Conservation (phyloP, 2,329 filamentous ascomycete species). For the Alternaria brassicae region DNA sequence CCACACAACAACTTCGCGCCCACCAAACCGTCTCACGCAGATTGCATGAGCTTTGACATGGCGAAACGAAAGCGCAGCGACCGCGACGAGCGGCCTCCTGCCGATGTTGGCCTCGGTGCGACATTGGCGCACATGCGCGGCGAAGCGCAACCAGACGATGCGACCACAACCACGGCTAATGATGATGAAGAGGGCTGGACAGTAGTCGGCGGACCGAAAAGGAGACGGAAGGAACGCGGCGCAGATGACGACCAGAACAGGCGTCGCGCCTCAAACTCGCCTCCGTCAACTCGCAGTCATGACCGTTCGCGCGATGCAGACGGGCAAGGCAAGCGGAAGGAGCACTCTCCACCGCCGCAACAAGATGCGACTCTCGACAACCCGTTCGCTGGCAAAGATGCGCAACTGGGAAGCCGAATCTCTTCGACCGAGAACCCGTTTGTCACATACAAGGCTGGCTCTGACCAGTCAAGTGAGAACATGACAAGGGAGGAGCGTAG, state of each 20-base stretch:
- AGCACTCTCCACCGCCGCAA: constrained; percentile 10
- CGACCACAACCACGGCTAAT: constrained; percentile 15
- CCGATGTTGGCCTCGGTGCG: constrained; percentile 39
- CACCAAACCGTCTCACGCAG: neutral
- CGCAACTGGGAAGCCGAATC: constrained; percentile 11
- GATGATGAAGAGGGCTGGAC: constrained; percentile 40
- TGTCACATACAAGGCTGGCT: constrained; percentile 16
- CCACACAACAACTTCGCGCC: neutral
- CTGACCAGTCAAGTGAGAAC: constrained; percentile 8
- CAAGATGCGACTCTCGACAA: constrained; percentile 16
- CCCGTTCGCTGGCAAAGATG: constrained; percentile 25
- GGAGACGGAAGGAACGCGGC: constrained; percentile 29
- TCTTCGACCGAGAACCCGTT: constrained; percentile 29
- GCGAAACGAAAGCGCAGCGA: constrained; percentile 41
- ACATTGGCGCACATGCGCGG: constrained; percentile 39
- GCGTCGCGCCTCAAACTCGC: constrained; percentile 6
- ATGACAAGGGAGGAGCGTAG: constrained; percentile 31
- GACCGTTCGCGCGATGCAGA: neutral
- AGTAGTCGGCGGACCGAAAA: constrained; percentile 35
- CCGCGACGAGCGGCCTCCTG: constrained; percentile 24
- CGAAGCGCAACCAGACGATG: constrained; percentile 20
- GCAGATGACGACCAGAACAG: constrained; percentile 6
- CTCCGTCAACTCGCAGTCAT: constrained; percentile 4
- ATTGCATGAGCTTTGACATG: constrained; percentile 30
- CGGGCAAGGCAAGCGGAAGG: neutral